Percentiles rank a stretch among this genome's conserved stretches.
These are phyloP conservation scores for Saccharomycopsis crataegensis DNA, from an alignment of 1,139 yeast species.

Conservation along the genomic window DNA sequence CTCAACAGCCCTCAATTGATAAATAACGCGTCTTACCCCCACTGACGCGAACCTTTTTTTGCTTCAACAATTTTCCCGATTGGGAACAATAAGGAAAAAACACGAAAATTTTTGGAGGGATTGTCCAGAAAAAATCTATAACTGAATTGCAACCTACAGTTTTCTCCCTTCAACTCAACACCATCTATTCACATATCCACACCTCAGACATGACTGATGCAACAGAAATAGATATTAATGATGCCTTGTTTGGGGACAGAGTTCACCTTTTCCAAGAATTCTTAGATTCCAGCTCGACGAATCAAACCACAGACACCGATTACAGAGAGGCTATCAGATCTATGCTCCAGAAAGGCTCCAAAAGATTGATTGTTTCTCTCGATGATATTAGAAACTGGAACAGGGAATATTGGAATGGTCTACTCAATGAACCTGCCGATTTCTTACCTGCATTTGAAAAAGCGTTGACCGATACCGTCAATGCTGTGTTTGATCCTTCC, in stretches of 20 bases:
- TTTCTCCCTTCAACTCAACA: too few relatives aligned
- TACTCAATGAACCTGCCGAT: conserved; percentile 73
- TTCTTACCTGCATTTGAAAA: conserved; percentile 84
- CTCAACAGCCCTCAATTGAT: too few relatives aligned
- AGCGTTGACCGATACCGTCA: conserved; percentile 76
- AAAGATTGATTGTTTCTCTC: conserved; percentile 66
- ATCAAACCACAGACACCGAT: conserved; percentile 38
- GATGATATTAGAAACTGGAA: conserved; percentile 89
- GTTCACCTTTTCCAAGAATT: conserved; percentile 87
- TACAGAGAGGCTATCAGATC: conserved; percentile 65
- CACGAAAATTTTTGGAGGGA: too few relatives aligned
- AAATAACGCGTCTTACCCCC: too few relatives aligned
- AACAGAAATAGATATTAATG: conserved; percentile 21
- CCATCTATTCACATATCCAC: too few relatives aligned
- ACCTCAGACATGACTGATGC: background rate
- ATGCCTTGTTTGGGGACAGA: conserved; percentile 61
- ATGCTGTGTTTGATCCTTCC: conserved; percentile 54
- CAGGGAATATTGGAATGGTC: conserved; percentile 69
- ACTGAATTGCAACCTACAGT: too few relatives aligned
- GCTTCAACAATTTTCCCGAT: too few relatives aligned
- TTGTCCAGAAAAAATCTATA: too few relatives aligned
- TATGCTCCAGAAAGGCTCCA: conserved; percentile 59
- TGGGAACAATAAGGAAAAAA: too few relatives aligned
- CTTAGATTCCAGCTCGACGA: conserved; percentile 40
- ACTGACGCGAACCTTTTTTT: too few relatives aligned